Percentiles rank a stretch among this genome's conserved stretches.
Evolutionary conservation across 805 yeast genomes (phyloP).

Genomic region (Pichia thaimueangensis): DNA sequence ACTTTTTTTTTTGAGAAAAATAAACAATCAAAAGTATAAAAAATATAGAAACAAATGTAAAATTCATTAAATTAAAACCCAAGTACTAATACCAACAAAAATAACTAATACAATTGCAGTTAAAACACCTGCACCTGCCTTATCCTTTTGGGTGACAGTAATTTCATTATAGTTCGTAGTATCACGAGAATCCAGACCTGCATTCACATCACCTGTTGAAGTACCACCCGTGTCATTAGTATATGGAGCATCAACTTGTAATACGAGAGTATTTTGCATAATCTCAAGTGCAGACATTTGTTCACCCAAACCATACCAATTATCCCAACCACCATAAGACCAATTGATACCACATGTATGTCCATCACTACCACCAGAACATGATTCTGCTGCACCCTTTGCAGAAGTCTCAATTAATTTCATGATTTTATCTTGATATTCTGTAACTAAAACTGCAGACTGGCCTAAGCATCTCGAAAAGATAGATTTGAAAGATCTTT

Average conservation of each 20-base stretch:
- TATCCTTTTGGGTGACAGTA: conserved; percentile 53
- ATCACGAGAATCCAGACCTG: conserved; percentile 51
- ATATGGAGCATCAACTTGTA: conserved; percentile 47
- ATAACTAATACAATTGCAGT: conserved; percentile 67
- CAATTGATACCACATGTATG: conserved; percentile 81
- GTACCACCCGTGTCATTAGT: conserved; percentile 63
- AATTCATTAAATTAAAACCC: conserved; percentile 51
- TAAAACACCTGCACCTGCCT: conserved; percentile 84
- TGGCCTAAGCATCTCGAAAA: conserved; percentile 58
- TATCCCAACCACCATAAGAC: conserved; percentile 58
- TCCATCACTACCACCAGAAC: conserved; percentile 81
- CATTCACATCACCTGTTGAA: conserved; percentile 50
- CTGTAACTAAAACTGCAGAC: conserved; percentile 50
- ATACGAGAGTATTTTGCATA: conserved; percentile 39
- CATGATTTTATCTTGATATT: conserved; percentile 36
- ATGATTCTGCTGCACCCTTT: conserved; percentile 66
- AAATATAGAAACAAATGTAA: not conserved
- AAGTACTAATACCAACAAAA: conserved; percentile 59
- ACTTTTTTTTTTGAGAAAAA: no score
- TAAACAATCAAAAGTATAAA: no score
- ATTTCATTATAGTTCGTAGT: conserved; percentile 36
- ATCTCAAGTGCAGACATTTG: conserved; percentile 74
- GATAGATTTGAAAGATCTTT: conserved; percentile 67
- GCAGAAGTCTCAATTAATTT: conserved; percentile 38
- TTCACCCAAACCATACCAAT: conserved; percentile 72